These are phyloP conservation scores for Microdochium bolleyi DNA, from an alignment of 2,329 filamentous ascomycete species.

Conservation along the genomic window DNA sequence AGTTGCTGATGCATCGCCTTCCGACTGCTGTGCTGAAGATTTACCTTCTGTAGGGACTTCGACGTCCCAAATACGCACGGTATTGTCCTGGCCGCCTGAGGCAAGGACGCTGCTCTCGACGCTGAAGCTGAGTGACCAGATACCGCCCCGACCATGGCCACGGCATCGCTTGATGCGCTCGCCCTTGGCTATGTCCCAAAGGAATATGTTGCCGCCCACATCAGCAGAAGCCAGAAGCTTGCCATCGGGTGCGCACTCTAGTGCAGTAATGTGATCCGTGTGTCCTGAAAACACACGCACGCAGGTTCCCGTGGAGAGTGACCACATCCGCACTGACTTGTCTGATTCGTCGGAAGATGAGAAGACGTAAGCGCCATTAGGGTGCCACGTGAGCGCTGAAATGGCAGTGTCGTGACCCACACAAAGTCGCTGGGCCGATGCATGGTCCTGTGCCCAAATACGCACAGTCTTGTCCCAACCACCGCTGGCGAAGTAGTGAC, in stretches of 20 bases:
- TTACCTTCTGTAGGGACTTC: constrained; percentile 59
- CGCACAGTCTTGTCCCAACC: constrained; percentile 87
- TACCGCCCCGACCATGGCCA: constrained; percentile 86
- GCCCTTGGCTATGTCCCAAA: constrained; percentile 91
- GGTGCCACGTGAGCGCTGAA: constrained; percentile 89
- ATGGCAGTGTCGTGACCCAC: constrained; percentile 90
- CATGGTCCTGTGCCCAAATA: constrained; percentile 88
- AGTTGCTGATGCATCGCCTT: constrained; percentile 26
- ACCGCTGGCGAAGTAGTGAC: constrained; percentile 87
- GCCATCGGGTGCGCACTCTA: constrained; percentile 82
- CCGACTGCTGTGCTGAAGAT: constrained; percentile 25
- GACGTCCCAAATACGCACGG: constrained; percentile 91
- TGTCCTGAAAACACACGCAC: constrained; percentile 92
- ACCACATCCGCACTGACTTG: constrained; percentile 96
- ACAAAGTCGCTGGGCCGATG: constrained; percentile 79
- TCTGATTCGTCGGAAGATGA: constrained; percentile 80
- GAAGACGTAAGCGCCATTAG: constrained; percentile 89
- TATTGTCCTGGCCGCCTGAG: constrained; percentile 85
- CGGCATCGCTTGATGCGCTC: constrained; percentile 84
- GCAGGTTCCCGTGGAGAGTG: constrained; percentile 76
- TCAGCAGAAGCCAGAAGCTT: constrained; percentile 89
- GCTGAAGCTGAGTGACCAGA: constrained; percentile 89
- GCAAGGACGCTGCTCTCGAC: constrained; percentile 87
- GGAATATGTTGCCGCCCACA: constrained; percentile 77
- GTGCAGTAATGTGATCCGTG: constrained; percentile 73